Evolutionary conservation across 352 stramenopile species (phyloP), one percentile per base, ranked within the genome.

Genomic region (Pelagophyceae sp.): DNA sequence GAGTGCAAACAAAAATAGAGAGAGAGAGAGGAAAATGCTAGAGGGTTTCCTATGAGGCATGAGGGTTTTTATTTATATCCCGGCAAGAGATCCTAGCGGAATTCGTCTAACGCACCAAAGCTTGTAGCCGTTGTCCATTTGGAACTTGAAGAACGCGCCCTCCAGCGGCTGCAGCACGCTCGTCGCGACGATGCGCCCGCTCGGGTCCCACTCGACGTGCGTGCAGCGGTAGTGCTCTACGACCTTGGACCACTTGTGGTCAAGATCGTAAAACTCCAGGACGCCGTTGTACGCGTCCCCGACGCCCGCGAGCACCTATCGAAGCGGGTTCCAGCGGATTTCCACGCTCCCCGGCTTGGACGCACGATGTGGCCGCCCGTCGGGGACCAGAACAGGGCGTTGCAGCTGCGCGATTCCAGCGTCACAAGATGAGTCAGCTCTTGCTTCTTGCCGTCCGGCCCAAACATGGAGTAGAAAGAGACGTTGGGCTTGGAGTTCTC

Each of bases 101-200:
- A n/a, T n/a, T n/a, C n/a, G n/a, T n/a, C n/a, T n/a, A n/a, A n/a
- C n/a, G n/a, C n/a, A n/a, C 94, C 94, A 98, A 31, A 98, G 82
- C 77, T 93, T 97, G 87, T 96, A 99, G 71, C 96, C 96, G 80
- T 99, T 99, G 88, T 99, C 96, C 92, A 98, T 97, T 74, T 95
- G 92, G 85, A 96, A 96, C 86, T 97, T 98, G 87, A 97, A 97
- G 85, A 90, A 85, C 37, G 87, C 89, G 63, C 89, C 88, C 79
- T 96, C 92, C 60, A 98, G 89, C 19, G 94, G 92, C 84, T 99
- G 96, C 72, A 91, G 96, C 69, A 98, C 95, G 29, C 92, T 91
- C 61, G 95, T 97, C 17, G 92, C 90, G 45, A 99, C 88, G 67
- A 97, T 93, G 54, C 95, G 90, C 64, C 96, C 96, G 29, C 89